Percentiles rank a stretch among this genome's conserved stretches.
Evolutionary conservation across 495 filamentous ascomycete species (phyloP).

Genomic region (Ramalina intermedia): DNA sequence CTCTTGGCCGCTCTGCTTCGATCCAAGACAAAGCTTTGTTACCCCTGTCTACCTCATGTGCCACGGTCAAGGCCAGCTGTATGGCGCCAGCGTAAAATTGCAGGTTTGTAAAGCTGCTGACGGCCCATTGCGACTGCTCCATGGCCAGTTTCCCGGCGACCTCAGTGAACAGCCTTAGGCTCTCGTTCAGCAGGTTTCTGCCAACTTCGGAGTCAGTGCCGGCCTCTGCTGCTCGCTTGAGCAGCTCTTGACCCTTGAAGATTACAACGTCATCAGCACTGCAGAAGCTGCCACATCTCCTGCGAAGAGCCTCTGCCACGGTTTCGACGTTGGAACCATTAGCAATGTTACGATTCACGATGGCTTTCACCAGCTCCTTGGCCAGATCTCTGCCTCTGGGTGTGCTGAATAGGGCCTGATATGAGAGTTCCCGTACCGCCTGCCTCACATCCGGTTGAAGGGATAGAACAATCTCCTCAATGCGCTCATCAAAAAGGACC

Average conservation of each 20-base stretch:
- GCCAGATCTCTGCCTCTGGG: slow-evolving; percentile 73
- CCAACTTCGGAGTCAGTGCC: slow-evolving; percentile 58
- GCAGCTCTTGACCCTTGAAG: slow-evolving; percentile 91
- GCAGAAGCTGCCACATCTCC: slow-evolving; percentile 91
- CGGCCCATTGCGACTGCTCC: slow-evolving; percentile 64
- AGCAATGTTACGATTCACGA: slow-evolving; percentile 93
- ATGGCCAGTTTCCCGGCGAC: slow-evolving; percentile 68
- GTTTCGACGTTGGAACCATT: slow-evolving; percentile 94
- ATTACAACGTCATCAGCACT: slow-evolving; percentile 91
- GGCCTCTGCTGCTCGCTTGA: slow-evolving; percentile 73
- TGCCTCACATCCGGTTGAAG: slow-evolving; percentile 54
- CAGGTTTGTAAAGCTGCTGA: slow-evolving; percentile 60
- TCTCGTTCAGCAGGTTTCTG: slow-evolving; percentile 76
- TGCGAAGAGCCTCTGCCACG: slow-evolving; percentile 77
- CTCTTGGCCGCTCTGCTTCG: slow-evolving; percentile 41
- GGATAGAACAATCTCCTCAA: slow-evolving; percentile 73
- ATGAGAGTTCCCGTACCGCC: slow-evolving; percentile 62
- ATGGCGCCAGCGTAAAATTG: slow-evolving; percentile 96
- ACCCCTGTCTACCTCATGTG: slow-evolving; percentile 65
- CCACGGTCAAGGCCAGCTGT: slow-evolving; percentile 67
- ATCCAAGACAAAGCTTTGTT: slow-evolving; percentile 70
- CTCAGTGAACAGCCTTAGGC: slow-evolving; percentile 71
- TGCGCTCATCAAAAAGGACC: slow-evolving; percentile 82
- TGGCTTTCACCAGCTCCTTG: slow-evolving; percentile 90
- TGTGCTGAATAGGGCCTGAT: slow-evolving; percentile 70